These are phyloP conservation scores for Anthracocystis walkeri DNA, from an alignment of 1,284 basidiomycete species.

Conservation along the genomic window DNA sequence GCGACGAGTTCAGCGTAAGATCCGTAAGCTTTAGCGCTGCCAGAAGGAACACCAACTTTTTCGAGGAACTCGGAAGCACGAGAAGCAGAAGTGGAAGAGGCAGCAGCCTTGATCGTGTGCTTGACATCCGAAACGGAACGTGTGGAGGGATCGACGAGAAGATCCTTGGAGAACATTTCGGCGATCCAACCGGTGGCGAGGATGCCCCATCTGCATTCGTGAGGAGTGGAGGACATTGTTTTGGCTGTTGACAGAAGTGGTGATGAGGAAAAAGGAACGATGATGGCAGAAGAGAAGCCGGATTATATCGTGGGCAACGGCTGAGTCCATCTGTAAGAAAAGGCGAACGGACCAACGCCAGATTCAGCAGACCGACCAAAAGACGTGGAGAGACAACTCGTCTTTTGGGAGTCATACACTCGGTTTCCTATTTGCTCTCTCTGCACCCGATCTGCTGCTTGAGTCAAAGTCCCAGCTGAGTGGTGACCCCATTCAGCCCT, in stretches of 20 bases:
- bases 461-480: too few relatives aligned
- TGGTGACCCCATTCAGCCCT: too few relatives aligned
- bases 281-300: background rate
- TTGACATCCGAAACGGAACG: conserved; percentile 79
- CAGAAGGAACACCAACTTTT: conserved; percentile 69
- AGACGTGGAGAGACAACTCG: background rate
- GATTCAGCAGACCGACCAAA: background rate
- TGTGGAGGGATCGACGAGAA: conserved; percentile 67
- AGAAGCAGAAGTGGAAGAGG: conserved; percentile 76
- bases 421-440: too few relatives aligned
- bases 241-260: background rate
- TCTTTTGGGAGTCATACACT: background rate
- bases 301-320: background rate
- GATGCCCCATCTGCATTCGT: conserved; percentile 56
- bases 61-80: conserved; percentile 81
- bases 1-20: conserved; percentile 81
- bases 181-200: conserved; percentile 62
- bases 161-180: conserved; percentile 69
- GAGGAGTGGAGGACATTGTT: conserved; percentile 25
- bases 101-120: conserved; percentile 81
- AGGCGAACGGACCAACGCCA: conserved; percentile 5
- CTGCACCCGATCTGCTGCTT: too few relatives aligned
- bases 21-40: conserved; percentile 78
- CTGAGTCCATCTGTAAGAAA: background rate
- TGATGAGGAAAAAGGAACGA: background rate